These are phyloP conservation scores for Coemansia sp. DNA, from an alignment of 192 early-diverging fungal genomes.

Conservation along the genomic window DNA sequence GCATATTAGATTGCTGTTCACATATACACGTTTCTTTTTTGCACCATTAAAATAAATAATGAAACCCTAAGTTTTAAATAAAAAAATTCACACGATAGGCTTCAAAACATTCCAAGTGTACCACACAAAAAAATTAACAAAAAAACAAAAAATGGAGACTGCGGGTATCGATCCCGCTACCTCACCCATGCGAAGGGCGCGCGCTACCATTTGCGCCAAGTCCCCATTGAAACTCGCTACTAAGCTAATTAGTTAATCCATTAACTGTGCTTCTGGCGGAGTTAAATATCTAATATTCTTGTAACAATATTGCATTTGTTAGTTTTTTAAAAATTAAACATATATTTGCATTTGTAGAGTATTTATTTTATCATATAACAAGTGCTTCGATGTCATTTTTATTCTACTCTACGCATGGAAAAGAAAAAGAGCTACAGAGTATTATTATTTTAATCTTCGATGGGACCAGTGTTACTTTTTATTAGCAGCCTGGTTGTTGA, in stretches of 20 bases:
- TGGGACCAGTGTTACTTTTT: background rate
- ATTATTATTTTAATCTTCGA: background rate
- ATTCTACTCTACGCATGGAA: background rate
- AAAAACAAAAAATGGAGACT: background rate
- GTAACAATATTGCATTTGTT: too few relatives aligned
- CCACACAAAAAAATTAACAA: background rate
- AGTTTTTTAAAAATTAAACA: too few relatives aligned
- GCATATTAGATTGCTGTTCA: too few relatives aligned
- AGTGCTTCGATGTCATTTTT: background rate
- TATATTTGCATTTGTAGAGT: too few relatives aligned
- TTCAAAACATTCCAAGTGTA: too few relatives aligned
- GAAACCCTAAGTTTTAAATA: too few relatives aligned
- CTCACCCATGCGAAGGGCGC: constrained; percentile 10
- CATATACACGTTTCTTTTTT: too few relatives aligned
- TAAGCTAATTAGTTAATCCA: background rate
- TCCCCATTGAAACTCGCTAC: background rate
- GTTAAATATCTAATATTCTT: background rate
- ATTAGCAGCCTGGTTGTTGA: constrained; percentile 19
- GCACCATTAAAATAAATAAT: too few relatives aligned
- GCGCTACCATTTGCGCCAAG: constrained; percentile 7
- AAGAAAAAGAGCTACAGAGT: background rate
- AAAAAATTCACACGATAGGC: too few relatives aligned
- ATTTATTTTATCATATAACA: too few relatives aligned
- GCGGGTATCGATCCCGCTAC: constrained; percentile 5
- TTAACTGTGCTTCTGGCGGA: background rate